phyloP scores from a whole-genome alignment of 352 stramenopile genomes.

The Phytopythium aichiense region DNA sequence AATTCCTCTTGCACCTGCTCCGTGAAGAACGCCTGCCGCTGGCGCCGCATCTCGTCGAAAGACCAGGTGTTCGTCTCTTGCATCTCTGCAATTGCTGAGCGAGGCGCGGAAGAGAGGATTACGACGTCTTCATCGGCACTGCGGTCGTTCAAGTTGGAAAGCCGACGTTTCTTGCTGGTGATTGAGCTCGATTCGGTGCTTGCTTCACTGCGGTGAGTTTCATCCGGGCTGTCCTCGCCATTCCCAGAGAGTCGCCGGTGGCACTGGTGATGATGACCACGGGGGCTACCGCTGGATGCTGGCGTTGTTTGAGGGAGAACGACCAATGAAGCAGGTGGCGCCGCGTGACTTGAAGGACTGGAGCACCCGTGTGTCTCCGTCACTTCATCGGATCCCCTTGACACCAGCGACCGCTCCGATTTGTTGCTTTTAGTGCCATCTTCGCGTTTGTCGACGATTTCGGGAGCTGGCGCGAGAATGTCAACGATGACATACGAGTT shows the following conservation, averaged over 20 bases:
- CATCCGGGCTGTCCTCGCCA: not conserved
- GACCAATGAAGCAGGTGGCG: not conserved
- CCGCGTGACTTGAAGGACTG: not conserved
- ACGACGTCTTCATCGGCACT: not conserved
- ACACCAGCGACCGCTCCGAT: not conserved
- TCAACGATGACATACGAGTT: not conserved
- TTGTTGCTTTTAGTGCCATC: not conserved
- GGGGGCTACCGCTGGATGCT: not conserved
- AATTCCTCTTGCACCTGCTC: constrained; percentile 35
- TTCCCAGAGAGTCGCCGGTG: not conserved
- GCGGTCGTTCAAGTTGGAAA: constrained; percentile 1
- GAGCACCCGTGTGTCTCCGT: not conserved
- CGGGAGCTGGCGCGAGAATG: not conserved
- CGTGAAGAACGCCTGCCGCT: constrained; percentile 36
- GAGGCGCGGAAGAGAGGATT: not conserved
- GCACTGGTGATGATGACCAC: not conserved
- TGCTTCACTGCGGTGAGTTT: not conserved
- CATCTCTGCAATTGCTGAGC: not conserved
- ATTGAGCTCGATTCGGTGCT: not conserved
- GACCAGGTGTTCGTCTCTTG: constrained; percentile 25
- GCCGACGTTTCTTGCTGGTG: constrained; percentile 1
- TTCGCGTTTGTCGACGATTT: not conserved
- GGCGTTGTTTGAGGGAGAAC: not conserved
- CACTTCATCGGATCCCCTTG: not conserved
- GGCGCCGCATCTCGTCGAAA: constrained; percentile 31